Percentiles rank a stretch among this genome's conserved stretches.
Evolutionary conservation across 805 yeast species (phyloP).

Genomic region (Sporopachydermia quercuum): DNA sequence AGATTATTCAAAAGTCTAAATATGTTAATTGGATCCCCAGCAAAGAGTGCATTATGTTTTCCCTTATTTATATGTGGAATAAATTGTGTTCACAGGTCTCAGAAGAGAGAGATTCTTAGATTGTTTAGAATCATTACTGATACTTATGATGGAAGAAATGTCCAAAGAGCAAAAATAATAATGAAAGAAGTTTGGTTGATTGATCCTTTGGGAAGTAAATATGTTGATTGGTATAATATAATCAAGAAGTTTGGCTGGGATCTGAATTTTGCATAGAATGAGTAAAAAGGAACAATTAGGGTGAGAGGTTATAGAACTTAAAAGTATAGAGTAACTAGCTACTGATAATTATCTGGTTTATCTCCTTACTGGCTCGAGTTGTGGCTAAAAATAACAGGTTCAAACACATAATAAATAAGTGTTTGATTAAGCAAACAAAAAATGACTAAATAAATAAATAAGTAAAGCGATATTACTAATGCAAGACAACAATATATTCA

Average conservation of each 20-base stretch:
- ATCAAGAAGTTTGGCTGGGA: slow-evolving; percentile 63
- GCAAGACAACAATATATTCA: too few species aligned
- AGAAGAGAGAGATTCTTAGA: slow-evolving; percentile 33
- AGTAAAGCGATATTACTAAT: too few species aligned
- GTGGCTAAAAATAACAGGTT: too few species aligned
- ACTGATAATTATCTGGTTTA: too few species aligned
- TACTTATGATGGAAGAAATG: slow-evolving; percentile 58
- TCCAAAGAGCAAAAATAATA: slow-evolving; percentile 24
- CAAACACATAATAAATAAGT: too few species aligned
- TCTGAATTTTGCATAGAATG: slow-evolving; percentile 49
- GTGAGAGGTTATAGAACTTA: too few species aligned
- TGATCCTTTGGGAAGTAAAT: slow-evolving; percentile 35
- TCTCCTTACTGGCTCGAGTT: too few species aligned
- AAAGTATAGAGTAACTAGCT: too few species aligned
- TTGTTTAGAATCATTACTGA: slow-evolving; percentile 41
- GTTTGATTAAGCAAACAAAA: too few species aligned
- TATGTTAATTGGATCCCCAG: slow-evolving; percentile 45
- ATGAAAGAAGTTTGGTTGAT: slow-evolving; percentile 28
- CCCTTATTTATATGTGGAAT: slow-evolving; percentile 71
- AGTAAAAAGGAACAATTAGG: neutral
- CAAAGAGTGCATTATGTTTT: slow-evolving; percentile 60
- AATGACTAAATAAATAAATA: too few species aligned
- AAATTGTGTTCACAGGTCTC: slow-evolving; percentile 39
- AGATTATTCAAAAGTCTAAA: slow-evolving; percentile 44
- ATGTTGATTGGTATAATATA: slow-evolving; percentile 60